Conservation (phyloP, 331 rosid genomes). For the Phaseolus coccineus region DNA sequence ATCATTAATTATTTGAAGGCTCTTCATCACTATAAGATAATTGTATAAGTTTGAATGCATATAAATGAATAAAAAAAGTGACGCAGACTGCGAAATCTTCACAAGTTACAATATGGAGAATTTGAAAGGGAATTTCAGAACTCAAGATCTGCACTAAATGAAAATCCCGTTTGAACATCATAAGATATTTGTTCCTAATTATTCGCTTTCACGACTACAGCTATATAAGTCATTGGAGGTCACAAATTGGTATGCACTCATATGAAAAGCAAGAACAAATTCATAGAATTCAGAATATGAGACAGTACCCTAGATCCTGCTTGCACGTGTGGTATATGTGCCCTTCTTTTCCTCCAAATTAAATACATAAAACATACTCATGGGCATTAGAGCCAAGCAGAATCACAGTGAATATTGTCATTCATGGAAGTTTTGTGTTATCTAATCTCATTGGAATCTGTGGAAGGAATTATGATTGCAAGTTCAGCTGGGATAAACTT, state of each 20-base stretch:
- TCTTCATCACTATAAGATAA: not conserved
- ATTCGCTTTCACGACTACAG: slow-evolving; percentile 7
- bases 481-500: not conserved
- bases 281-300: slow-evolving; percentile 27
- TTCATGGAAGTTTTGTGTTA: not conserved
- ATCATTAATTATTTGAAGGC: too few species aligned
- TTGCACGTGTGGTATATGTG: slow-evolving; percentile 29
- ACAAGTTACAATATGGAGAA: slow-evolving; percentile 13
- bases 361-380: not conserved
- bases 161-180: not conserved
- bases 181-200: not conserved
- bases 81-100: not conserved
- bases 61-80: not conserved
- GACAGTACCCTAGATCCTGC: slow-evolving; percentile 18
- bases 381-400: not conserved
- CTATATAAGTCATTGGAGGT: not conserved
- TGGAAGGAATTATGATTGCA: not conserved
- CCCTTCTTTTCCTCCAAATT: not conserved
- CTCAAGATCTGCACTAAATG: not conserved
- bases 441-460: not conserved
- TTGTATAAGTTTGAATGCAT: not conserved
- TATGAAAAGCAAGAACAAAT: not conserved
- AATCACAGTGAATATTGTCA: not conserved
- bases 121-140: not conserved
- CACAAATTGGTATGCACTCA: slow-evolving; percentile 11